phyloP scores from a whole-genome alignment of 192 early-diverging fungal species.

The Rhizophagus clarus region DNA sequence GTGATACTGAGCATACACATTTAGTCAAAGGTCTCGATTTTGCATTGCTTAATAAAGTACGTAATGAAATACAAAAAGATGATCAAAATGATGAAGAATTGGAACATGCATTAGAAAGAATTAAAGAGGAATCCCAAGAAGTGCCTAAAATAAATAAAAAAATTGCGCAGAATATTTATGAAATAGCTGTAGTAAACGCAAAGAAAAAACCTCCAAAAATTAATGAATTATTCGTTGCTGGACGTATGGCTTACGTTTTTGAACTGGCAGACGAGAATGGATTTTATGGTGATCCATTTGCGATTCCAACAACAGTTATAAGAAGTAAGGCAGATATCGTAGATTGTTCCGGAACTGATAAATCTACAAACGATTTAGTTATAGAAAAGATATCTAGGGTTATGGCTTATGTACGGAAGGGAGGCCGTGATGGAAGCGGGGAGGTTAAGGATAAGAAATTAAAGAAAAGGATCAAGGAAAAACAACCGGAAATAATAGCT shows the following conservation, averaged over 20 bases:
- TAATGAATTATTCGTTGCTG: slow-evolving; percentile 76
- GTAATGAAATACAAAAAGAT: slow-evolving; percentile 54
- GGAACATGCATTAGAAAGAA: slow-evolving; percentile 41
- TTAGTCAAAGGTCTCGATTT: slow-evolving; percentile 92
- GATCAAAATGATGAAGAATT: slow-evolving; percentile 42
- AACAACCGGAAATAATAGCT: slow-evolving; percentile 29
- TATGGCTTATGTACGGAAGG: slow-evolving; percentile 50
- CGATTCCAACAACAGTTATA: slow-evolving; percentile 72
- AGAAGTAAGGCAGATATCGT: slow-evolving; percentile 74
- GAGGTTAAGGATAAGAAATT: slow-evolving; percentile 49
- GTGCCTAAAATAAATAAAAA: slow-evolving; percentile 42
- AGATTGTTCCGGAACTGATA: slow-evolving; percentile 46
- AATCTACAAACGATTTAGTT: slow-evolving; percentile 63
- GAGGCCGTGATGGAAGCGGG: slow-evolving; percentile 36
- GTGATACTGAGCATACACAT: slow-evolving; percentile 85
- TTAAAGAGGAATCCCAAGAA: slow-evolving; percentile 48
- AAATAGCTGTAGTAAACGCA: slow-evolving; percentile 41
- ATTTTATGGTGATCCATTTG: slow-evolving; percentile 49
- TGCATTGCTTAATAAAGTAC: slow-evolving; percentile 74
- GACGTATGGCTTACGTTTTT: slow-evolving; percentile 77
- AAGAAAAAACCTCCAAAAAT: slow-evolving; percentile 43
- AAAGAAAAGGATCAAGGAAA: slow-evolving; percentile 43
- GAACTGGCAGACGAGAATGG: slow-evolving; percentile 55
- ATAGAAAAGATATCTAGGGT: slow-evolving; percentile 73
- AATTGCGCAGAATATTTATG: slow-evolving; percentile 54